These are phyloP conservation scores for Globisporangium splendens DNA, from an alignment of 352 stramenopile species.

Conservation along the genomic window DNA sequence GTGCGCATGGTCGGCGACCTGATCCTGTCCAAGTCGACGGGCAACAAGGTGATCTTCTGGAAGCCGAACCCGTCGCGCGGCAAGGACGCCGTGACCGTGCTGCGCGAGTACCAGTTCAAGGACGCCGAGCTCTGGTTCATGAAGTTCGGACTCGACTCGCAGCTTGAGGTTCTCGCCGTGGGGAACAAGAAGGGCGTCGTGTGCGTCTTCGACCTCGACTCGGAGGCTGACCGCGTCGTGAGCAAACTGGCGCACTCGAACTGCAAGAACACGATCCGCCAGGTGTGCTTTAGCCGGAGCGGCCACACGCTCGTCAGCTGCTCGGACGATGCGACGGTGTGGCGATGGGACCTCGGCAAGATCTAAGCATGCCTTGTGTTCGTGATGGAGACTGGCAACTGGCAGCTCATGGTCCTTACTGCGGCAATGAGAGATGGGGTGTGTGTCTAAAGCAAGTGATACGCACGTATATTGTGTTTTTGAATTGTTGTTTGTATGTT, in stretches of 20 bases:
- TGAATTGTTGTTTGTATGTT: not conserved
- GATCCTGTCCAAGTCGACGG: slow-evolving; percentile 80
- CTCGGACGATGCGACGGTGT: slow-evolving; percentile 71
- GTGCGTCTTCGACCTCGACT: slow-evolving; percentile 77
- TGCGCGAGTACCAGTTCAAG: slow-evolving; percentile 82
- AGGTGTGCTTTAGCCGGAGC: slow-evolving; percentile 75
- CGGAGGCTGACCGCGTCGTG: slow-evolving; percentile 58
- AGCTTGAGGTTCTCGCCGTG: slow-evolving; percentile 72
- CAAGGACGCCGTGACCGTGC: slow-evolving; percentile 75
- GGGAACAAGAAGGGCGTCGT: slow-evolving; percentile 82
- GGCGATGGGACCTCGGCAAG: slow-evolving; percentile 56
- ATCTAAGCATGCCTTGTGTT: not conserved
- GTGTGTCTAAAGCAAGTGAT: not conserved
- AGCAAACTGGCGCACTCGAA: slow-evolving; percentile 71
- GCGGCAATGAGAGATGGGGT: not conserved
- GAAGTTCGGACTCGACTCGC: slow-evolving; percentile 76
- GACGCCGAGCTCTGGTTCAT: slow-evolving; percentile 86
- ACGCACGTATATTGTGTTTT: not conserved
- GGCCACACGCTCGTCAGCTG: slow-evolving; percentile 68
- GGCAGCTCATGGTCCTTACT: too few relatives aligned
- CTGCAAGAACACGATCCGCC: slow-evolving; percentile 76
- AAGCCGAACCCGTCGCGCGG: slow-evolving; percentile 82
- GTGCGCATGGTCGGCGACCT: slow-evolving; percentile 76
- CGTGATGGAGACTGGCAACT: too few relatives aligned
- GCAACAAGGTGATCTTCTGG: slow-evolving; percentile 91